Evolutionary conservation across 192 early-diverging fungal species (phyloP).

Genomic region (Chytriomyces confervae): DNA sequence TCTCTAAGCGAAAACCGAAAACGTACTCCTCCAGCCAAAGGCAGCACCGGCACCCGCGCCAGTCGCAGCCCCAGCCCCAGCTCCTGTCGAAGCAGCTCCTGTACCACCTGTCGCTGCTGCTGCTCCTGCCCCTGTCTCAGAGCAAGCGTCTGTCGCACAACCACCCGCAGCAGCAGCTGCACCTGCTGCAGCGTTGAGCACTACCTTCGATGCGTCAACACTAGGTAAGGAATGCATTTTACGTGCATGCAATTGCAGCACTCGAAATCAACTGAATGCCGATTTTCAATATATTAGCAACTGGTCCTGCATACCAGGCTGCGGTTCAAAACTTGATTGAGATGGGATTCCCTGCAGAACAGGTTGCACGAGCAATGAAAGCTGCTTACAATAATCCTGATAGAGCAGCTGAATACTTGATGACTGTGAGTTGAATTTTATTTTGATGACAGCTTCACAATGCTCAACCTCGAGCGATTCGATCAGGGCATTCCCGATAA

Average conservation of each 20-base stretch:
- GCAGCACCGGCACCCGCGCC: conserved; percentile 48
- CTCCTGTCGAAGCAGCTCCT: conserved; percentile 43
- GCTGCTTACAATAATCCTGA: conserved; percentile 98
- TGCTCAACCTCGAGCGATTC: conserved; percentile 6
- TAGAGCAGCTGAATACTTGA: conserved; percentile 93
- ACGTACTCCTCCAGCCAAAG: conserved; percentile 25
- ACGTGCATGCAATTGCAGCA: conserved; percentile 19
- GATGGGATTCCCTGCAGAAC: conserved; percentile 91
- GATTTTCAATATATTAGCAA: conserved; percentile 54
- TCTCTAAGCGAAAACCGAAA: too few species aligned
- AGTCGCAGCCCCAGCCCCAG: conserved; percentile 49
- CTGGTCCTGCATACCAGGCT: conserved; percentile 78
- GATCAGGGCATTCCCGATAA: conserved; percentile 81
- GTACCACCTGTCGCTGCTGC: conserved; percentile 44
- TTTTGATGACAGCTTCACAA: neutral
- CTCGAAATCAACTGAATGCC: neutral
- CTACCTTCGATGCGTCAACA: conserved; percentile 56
- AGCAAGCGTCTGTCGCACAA: conserved; percentile 49
- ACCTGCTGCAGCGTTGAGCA: conserved; percentile 41
- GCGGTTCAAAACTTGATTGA: conserved; percentile 90
- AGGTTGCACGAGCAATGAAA: conserved; percentile 88
- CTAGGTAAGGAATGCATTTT: conserved; percentile 34
- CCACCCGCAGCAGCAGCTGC: conserved; percentile 40
- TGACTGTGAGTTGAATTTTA: conserved; percentile 66
- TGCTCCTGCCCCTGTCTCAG: conserved; percentile 44